Conservation (phyloP, 192 early-diverging fungal genomes). For the Haplosporangium gracile region DNA sequence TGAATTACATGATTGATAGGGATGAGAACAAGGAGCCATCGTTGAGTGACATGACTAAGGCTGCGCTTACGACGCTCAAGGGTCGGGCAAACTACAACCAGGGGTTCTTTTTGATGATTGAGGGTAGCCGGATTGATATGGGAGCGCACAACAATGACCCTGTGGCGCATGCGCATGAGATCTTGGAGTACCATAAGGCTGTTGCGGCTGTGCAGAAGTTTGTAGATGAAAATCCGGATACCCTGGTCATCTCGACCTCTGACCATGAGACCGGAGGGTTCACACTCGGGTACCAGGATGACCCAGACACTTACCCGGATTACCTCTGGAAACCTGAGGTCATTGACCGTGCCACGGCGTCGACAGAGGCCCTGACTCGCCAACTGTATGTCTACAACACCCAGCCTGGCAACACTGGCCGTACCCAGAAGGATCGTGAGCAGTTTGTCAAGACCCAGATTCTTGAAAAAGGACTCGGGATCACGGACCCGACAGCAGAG, state of each 20-base stretch:
- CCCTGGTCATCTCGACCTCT: slow-evolving; percentile 88
- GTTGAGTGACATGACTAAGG: slow-evolving; percentile 87
- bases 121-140: slow-evolving; percentile 97
- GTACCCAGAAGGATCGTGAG: slow-evolving; percentile 16
- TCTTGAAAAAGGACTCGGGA: slow-evolving; percentile 73
- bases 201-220: slow-evolving; percentile 78
- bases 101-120: slow-evolving; percentile 98
- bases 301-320: slow-evolving; percentile 77
- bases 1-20: slow-evolving; percentile 94
- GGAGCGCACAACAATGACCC: slow-evolving; percentile 97
- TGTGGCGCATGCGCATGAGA: slow-evolving; percentile 91
- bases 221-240: slow-evolving; percentile 85
- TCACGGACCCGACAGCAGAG: slow-evolving; percentile 74
- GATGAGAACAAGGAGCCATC: slow-evolving; percentile 75
- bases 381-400: slow-evolving; percentile 47
- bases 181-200: slow-evolving; percentile 87
- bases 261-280: slow-evolving; percentile 99
- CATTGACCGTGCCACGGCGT: slow-evolving; percentile 75
- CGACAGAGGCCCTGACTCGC: slow-evolving; percentile 68
- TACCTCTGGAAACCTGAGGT: slow-evolving; percentile 88
- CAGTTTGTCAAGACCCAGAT: slow-evolving; percentile 69
- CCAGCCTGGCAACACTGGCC: not conserved
- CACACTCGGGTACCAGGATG: slow-evolving; percentile 81
- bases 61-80: slow-evolving; percentile 82
- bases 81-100: slow-evolving; percentile 54